phyloP scores from a whole-genome alignment of 805 yeast genomes.

The Priceomyces castillae region DNA sequence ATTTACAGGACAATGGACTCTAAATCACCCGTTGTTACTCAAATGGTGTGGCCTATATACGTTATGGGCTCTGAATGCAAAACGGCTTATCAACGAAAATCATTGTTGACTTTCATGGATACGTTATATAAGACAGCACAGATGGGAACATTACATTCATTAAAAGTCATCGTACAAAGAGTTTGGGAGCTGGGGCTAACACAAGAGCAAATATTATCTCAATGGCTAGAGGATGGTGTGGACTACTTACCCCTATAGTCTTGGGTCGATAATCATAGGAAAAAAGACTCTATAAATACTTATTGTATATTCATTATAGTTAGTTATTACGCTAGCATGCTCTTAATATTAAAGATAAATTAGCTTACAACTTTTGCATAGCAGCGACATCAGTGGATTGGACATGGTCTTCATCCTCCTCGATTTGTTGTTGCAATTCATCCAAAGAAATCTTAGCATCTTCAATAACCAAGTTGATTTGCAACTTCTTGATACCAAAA shows the following conservation, averaged over 20 bases:
- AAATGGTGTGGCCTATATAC: conserved; percentile 64
- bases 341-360: background rate
- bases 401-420: conserved; percentile 98
- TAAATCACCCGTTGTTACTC: conserved; percentile 49
- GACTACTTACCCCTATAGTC: conserved; percentile 31
- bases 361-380: conserved; percentile 87
- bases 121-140: conserved; percentile 46
- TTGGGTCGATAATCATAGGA: background rate
- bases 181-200: conserved; percentile 46
- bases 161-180: conserved; percentile 40
- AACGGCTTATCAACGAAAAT: conserved; percentile 27
- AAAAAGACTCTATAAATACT: background rate
- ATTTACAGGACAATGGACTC: conserved; percentile 46
- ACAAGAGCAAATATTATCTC: conserved; percentile 44
- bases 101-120: conserved; percentile 34
- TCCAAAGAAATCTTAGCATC: conserved; percentile 93
- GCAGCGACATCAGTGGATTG: conserved; percentile 99
- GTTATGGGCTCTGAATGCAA: conserved; percentile 47
- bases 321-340: background rate
- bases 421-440: conserved; percentile 73
- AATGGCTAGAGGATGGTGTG: conserved; percentile 50
- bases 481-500: conserved; percentile 99
- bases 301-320: background rate
- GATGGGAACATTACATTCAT: conserved; percentile 52
- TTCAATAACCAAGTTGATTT: conserved; percentile 97